phyloP scores from a whole-genome alignment of 176 grass and related monocot species.

The Triticum monococcum region DNA sequence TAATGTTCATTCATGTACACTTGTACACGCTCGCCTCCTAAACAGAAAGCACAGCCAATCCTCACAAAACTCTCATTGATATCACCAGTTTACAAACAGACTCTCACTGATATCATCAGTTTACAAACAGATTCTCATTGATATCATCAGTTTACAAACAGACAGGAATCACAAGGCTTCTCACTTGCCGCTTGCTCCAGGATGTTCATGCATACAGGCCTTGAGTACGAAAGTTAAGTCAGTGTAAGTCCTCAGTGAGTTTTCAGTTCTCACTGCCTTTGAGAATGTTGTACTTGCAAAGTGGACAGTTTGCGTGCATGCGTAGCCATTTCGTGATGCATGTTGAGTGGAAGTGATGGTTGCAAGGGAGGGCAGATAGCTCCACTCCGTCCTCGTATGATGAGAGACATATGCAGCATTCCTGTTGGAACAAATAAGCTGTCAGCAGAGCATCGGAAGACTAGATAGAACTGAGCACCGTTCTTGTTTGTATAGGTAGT shows the following conservation, averaged over 20 bases:
- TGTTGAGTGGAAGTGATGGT: slow-evolving; percentile 84
- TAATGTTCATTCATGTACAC: slow-evolving; percentile 26
- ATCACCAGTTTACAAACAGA: not conserved
- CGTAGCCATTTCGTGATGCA: slow-evolving; percentile 85
- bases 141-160: slow-evolving; percentile 26
- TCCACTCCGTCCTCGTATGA: slow-evolving; percentile 71
- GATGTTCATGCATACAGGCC: slow-evolving; percentile 6
- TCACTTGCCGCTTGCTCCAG: slow-evolving; percentile 12
- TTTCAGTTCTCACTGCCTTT: slow-evolving; percentile 58
- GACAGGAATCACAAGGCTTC: not conserved
- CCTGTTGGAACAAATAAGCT: slow-evolving; percentile 42
- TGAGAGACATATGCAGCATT: slow-evolving; percentile 81
- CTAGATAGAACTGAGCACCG: not conserved
- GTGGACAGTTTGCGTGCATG: slow-evolving; percentile 82
- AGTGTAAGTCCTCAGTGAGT: slow-evolving; percentile 27
- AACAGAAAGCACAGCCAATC: slow-evolving; percentile 1
- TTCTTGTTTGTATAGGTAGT: not conserved
- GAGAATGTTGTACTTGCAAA: slow-evolving; percentile 97
- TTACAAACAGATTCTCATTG: slow-evolving; percentile 14
- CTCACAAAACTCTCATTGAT: slow-evolving; percentile 18
- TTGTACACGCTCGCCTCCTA: slow-evolving; percentile 22
- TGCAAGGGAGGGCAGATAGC: slow-evolving; percentile 84
- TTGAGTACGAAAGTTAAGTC: slow-evolving; percentile 20
- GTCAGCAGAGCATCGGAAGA: not conserved
- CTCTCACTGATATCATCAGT: not conserved